A percentile compares a stretch with the other conserved stretches of the same genome.
These are phyloP conservation scores for Globisporangium polare DNA, from an alignment of 352 stramenopile species.

Conservation along the genomic window DNA sequence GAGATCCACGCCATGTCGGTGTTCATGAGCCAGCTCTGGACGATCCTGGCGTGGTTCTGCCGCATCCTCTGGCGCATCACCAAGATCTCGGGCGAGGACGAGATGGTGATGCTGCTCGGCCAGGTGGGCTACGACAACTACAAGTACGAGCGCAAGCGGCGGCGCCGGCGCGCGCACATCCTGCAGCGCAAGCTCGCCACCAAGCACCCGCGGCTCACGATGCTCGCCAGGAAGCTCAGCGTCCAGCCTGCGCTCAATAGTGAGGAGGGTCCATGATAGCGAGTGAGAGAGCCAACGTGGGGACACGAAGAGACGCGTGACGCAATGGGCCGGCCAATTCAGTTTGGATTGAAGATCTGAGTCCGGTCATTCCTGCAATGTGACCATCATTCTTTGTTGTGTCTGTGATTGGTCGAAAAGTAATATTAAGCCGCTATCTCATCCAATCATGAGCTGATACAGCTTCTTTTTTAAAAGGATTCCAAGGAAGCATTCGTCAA, in stretches of 20 bases:
- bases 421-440: too few relatives aligned
- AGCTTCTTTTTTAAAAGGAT: too few relatives aligned
- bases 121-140: slow-evolving; percentile 4
- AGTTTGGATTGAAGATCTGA: too few relatives aligned
- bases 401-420: too few relatives aligned
- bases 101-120: not conserved
- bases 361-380: not conserved
- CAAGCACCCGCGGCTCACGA: not conserved
- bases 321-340: not conserved
- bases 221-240: not conserved
- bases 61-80: slow-evolving; percentile 10
- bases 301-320: not conserved
- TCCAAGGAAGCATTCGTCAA: too few relatives aligned
- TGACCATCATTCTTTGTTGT: too few relatives aligned
- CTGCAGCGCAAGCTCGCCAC: not conserved
- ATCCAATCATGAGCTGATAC: too few relatives aligned
- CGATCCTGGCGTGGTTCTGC: slow-evolving; percentile 7
- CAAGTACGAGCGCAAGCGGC: slow-evolving; percentile 1
- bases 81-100: slow-evolving; percentile 1
- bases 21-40: slow-evolving; percentile 8
- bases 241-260: not conserved
- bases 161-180: not conserved
- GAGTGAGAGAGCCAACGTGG: not conserved
- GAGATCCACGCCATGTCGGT: slow-evolving; percentile 10
- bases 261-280: not conserved